These are phyloP conservation scores for Lyophyllum atratum DNA, from an alignment of 768 basidiomycete genomes.

Conservation along the genomic window DNA sequence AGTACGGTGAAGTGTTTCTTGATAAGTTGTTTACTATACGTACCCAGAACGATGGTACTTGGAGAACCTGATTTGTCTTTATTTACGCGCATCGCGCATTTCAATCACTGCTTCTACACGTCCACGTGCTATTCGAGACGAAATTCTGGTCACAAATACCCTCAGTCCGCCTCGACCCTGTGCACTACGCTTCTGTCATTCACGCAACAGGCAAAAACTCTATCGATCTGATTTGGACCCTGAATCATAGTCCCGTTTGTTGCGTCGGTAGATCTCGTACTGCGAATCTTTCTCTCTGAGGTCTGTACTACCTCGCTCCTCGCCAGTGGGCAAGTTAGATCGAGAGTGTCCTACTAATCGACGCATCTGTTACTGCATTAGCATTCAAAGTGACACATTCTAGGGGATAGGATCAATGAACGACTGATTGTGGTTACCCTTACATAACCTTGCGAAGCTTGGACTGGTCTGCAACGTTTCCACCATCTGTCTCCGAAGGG, in stretches of 20 bases:
- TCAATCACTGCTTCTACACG: constrained; percentile 11
- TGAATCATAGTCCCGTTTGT: constrained; percentile 10
- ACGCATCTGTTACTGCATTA: constrained; percentile 18
- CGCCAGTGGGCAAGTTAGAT: constrained; percentile 2
- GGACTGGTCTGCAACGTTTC: constrained; percentile 15
- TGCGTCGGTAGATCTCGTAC: neutral
- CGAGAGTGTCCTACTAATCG: constrained; percentile 7
- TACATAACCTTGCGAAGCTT: constrained; percentile 20
- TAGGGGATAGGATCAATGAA: constrained; percentile 8
- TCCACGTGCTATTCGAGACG: constrained; percentile 9
- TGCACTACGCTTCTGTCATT: constrained; percentile 15
- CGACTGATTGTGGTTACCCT: constrained; percentile 13
- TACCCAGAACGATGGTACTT: too few relatives aligned
- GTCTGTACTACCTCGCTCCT: constrained; percentile 9
- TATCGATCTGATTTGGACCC: constrained; percentile 20
- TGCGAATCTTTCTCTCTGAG: constrained; percentile 1
- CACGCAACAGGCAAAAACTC: constrained; percentile 21
- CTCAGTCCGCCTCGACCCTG: constrained; percentile 15
- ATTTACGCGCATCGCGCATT: constrained; percentile 7
- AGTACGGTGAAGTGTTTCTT: too few relatives aligned
- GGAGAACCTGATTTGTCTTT: too few relatives aligned
- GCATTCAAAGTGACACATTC: constrained; percentile 19
- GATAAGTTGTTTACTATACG: too few relatives aligned
- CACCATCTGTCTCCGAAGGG: constrained; percentile 3
- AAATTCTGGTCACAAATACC: constrained; percentile 5